Evolutionary conservation across 1,284 basidiomycete species (phyloP).

Genomic region (Meira nashicola): DNA sequence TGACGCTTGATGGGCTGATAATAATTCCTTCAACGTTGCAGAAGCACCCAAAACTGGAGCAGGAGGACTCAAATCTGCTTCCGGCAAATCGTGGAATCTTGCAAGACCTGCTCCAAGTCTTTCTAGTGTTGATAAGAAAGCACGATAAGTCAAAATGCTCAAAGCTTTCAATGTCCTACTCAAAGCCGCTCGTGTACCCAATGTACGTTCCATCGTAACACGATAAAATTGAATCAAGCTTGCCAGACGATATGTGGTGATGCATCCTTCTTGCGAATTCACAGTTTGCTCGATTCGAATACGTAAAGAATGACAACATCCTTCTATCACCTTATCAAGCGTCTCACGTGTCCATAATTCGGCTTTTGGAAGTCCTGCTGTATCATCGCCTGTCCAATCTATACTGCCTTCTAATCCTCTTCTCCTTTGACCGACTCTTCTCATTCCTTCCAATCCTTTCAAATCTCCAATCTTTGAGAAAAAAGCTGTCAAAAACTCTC

Average conservation of each 20-base stretch:
- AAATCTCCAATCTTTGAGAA: constrained; percentile 21
- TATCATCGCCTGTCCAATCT: constrained; percentile 16
- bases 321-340: constrained; percentile 76
- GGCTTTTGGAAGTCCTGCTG: constrained; percentile 4
- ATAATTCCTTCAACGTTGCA: constrained; percentile 36
- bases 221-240: constrained; percentile 92
- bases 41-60: constrained; percentile 24
- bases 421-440: constrained; percentile 26
- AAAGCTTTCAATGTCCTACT: constrained; percentile 72
- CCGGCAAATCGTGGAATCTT: constrained; percentile 22
- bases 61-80: constrained; percentile 22
- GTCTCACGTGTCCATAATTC: constrained; percentile 62
- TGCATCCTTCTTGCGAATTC: constrained; percentile 83
- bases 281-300: constrained; percentile 86
- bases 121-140: constrained; percentile 38
- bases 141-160: constrained; percentile 20
- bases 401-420: constrained; percentile 33
- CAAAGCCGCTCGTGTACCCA: constrained; percentile 73
- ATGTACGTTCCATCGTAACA: constrained; percentile 83
- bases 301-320: constrained; percentile 69
- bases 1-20: constrained; percentile 27
- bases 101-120: constrained; percentile 27
- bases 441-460: constrained; percentile 56
- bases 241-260: constrained; percentile 82
- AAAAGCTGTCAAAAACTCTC: constrained; percentile 60